phyloP scores from a whole-genome alignment of 2,329 filamentous ascomycete species.

The Rutstroemia sydowiana region DNA sequence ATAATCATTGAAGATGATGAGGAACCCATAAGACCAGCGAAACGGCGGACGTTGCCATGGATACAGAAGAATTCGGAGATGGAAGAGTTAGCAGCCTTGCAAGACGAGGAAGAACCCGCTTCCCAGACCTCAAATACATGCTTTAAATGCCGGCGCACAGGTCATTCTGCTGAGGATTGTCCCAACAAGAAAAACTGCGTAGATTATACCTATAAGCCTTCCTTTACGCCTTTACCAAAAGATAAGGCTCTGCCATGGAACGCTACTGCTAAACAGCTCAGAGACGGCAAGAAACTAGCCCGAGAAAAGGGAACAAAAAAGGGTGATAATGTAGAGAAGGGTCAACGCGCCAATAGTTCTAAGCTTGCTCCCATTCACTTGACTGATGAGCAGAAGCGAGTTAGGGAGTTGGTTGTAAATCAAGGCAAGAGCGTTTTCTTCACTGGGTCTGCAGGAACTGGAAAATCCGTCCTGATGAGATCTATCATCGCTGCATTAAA shows the following conservation, averaged over 20 bases:
- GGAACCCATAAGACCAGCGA: slow-evolving; percentile 30
- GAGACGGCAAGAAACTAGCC: slow-evolving; percentile 71
- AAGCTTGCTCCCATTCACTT: slow-evolving; percentile 38
- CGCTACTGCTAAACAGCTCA: slow-evolving; percentile 63
- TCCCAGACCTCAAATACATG: slow-evolving; percentile 16
- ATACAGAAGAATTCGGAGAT: slow-evolving; percentile 28
- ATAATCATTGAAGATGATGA: slow-evolving; percentile 8
- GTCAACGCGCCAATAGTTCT: slow-evolving; percentile 35
- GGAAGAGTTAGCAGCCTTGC: slow-evolving; percentile 17
- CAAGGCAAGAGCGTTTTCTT: slow-evolving; percentile 89
- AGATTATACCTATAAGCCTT: slow-evolving; percentile 10
- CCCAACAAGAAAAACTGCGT: slow-evolving; percentile 13
- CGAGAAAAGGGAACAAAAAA: slow-evolving; percentile 51
- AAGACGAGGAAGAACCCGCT: slow-evolving; percentile 15
- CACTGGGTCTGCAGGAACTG: slow-evolving; percentile 91
- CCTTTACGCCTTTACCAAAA: slow-evolving; percentile 34
- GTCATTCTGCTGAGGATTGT: slow-evolving; percentile 18
- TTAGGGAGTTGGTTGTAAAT: slow-evolving; percentile 75
- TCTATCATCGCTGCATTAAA: slow-evolving; percentile 80
- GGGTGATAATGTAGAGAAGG: slow-evolving; percentile 35
- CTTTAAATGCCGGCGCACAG: slow-evolving; percentile 16
- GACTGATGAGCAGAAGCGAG: slow-evolving; percentile 78
- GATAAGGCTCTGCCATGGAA: slow-evolving; percentile 55
- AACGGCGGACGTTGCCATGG: slow-evolving; percentile 30
- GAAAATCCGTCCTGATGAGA: slow-evolving; percentile 92